Conservation (phyloP, 768 basidiomycete genomes). For the Lactarius hatsudake region DNA sequence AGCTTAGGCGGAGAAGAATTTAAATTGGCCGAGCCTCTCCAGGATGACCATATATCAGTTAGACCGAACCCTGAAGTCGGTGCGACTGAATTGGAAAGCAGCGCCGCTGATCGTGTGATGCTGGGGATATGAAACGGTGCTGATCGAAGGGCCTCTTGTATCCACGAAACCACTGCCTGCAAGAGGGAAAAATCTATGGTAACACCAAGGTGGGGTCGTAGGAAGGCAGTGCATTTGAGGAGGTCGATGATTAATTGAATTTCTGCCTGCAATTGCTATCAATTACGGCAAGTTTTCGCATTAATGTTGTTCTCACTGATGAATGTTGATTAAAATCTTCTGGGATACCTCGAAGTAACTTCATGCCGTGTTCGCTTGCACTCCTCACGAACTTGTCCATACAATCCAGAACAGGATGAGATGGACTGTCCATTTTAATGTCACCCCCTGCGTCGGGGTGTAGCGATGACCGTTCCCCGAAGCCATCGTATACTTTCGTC, state of each 20-base stretch:
- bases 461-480: not conserved
- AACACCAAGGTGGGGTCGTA: not conserved
- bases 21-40: conserved; percentile 33
- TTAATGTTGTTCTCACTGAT: conserved; percentile 1
- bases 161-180: conserved; percentile 55
- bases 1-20: conserved; percentile 5
- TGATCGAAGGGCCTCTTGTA: conserved; percentile 38
- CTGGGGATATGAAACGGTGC: conserved; percentile 37
- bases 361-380: conserved; percentile 8
- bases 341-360: conserved; percentile 11
- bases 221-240: conserved; percentile 17
- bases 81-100: conserved; percentile 49
- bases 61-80: conserved; percentile 72
- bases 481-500: conserved; percentile 4
- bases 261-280: conserved; percentile 17
- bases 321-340: not conserved
- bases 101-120: conserved; percentile 35
- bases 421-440: not conserved
- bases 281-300: not conserved
- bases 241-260: conserved; percentile 19
- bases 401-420: not conserved
- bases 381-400: conserved; percentile 6
- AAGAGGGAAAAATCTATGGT: conserved; percentile 51
- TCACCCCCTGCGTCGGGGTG: not conserved
- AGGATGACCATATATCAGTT: conserved; percentile 63